Base-by-base conservation (phyloP, 495 filamentous ascomycete genomes). In the Penicillium coprophilum region DNA sequence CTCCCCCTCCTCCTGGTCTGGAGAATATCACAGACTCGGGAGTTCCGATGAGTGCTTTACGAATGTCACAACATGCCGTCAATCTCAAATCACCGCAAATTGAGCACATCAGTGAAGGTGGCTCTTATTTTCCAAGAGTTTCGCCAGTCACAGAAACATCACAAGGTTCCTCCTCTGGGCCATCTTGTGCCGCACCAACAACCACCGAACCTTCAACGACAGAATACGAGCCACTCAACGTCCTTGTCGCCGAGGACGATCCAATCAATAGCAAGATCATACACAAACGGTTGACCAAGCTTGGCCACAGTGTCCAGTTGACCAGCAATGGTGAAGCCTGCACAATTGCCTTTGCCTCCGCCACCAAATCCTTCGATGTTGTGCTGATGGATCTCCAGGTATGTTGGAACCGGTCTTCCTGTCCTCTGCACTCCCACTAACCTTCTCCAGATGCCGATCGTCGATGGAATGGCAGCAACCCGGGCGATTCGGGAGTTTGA, bases 191-290 rank as follows among this genome's bases (percentile, higher is more conserved):
- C 9, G 17, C 21, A 7, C 48, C 48, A 19, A 50, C 48, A 19
- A 50, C 48, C 15, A 50, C 48, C 11, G 48, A 19, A 28, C 48
- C 48, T 15, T 12, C 54, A 59, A 6, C 55, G 50, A 19, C 71
- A 13, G n/a, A 46, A 23, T 20, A 63, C 73, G 20, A 9, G 27
- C 23, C 58, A 30, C 75, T 92, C 27, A 79, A 78, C 28, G 83
- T 96, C 3, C 76, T 96, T 17, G 83, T 96, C 9, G 93, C 93
- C 0, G 93, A 97, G 67, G 93, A 97, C 60, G 92, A 97, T 62
- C 92, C 92, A 0, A 82, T 96, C 62, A 97, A 97, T 59, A 88
- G 88, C 69, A 91, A 86, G 61, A 92, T 97, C 55, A 73, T 96
- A 8, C 80, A 85, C 59, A 97, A 96, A 66, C 78, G 93, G 17